These are phyloP conservation scores for Oemleria cerasiformis DNA, from an alignment of 306 rosid genomes.

Conservation along the genomic window DNA sequence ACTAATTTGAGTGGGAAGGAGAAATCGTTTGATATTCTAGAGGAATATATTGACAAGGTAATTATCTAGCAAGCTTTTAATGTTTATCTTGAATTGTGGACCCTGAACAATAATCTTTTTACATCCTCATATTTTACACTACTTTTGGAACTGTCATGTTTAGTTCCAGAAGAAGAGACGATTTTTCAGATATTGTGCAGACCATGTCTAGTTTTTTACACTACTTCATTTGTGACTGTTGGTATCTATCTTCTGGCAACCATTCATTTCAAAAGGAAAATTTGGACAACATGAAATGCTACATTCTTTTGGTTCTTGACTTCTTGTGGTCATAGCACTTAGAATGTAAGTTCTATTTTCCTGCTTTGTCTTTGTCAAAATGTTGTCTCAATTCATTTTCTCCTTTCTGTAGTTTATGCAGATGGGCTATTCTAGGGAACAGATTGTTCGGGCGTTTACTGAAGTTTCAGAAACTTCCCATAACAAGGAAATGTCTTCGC, in stretches of 20 bases:
- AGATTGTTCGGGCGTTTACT: constrained; percentile 46
- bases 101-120: neutral
- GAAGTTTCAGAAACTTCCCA: constrained; percentile 55
- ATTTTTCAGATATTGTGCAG: too few species aligned
- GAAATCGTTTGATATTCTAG: constrained; percentile 53
- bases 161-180: too few species aligned
- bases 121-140: neutral
- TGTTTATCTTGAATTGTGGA: neutral
- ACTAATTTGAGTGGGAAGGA: constrained; percentile 28
- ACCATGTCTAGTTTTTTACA: too few species aligned
- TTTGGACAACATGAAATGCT: neutral
- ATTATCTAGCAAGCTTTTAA: neutral
- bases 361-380: neutral
- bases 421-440: constrained; percentile 85
- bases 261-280: neutral
- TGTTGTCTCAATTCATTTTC: neutral
- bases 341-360: neutral
- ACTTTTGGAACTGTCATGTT: too few species aligned
- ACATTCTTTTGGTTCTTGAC: neutral
- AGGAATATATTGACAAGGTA: constrained; percentile 74
- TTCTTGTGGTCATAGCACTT: neutral
- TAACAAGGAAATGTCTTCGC: constrained; percentile 53
- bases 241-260: neutral
- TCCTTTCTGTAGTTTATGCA: constrained; percentile 49
- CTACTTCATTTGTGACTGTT: neutral